Evolutionary conservation across 805 yeast genomes (phyloP).

Genomic region (Hanseniaspora jakobsenii): DNA sequence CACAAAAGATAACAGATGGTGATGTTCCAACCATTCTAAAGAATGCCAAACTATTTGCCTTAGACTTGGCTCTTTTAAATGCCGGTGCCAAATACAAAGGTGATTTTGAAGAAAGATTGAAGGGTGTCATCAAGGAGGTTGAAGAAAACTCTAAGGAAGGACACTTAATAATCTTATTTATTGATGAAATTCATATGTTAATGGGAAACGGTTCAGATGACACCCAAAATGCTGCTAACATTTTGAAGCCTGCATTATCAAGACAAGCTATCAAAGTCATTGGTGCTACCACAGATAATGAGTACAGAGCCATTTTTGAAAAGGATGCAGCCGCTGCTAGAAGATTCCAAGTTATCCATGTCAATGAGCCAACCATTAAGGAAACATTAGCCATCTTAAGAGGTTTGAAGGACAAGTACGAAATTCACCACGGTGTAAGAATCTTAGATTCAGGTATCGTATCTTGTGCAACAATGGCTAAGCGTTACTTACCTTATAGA

Average conservation of each 20-base stretch:
- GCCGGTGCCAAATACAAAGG: conserved; percentile 99
- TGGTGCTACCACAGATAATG: conserved; percentile 95
- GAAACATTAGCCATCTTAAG: conserved; percentile 93
- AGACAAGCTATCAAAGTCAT: conserved; percentile 93
- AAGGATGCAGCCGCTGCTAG: conserved; percentile 98
- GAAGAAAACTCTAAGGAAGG: conserved; percentile 51
- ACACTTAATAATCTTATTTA: conserved; percentile 75
- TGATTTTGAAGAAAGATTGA: conserved; percentile 94
- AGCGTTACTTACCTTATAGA: conserved; percentile 87
- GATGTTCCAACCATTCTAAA: conserved; percentile 87
- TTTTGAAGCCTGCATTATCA: conserved; percentile 92
- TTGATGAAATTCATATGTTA: conserved; percentile 97
- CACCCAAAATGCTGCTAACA: conserved; percentile 58
- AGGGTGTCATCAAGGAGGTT: conserved; percentile 90
- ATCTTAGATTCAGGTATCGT: conserved; percentile 90
- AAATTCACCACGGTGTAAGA: conserved; percentile 94
- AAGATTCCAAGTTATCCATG: conserved; percentile 95
- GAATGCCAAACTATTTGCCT: conserved; percentile 67
- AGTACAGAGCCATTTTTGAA: conserved; percentile 82
- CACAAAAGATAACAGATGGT: conserved; percentile 88
- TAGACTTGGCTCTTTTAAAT: conserved; percentile 90
- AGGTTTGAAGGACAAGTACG: conserved; percentile 90
- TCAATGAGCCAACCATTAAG: conserved; percentile 79
- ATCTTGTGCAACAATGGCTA: conserved; percentile 86
- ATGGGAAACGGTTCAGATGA: conserved; percentile 99